Evolutionary conservation across 179 eudicot genomes (phyloP).

Genomic region (Drosera spatulata): DNA sequence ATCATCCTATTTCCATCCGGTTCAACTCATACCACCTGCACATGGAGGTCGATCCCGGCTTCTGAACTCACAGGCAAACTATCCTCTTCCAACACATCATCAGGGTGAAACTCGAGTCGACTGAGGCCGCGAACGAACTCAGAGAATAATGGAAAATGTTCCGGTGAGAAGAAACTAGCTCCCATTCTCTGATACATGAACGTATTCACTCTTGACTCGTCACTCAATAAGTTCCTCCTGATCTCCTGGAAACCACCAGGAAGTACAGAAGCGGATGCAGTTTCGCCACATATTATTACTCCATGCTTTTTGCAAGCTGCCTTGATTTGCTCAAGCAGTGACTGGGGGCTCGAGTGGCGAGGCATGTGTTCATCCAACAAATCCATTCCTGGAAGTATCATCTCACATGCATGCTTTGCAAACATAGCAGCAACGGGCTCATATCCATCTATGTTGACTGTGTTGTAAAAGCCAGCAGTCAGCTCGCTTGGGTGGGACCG

Average conservation of each 20-base stretch:
- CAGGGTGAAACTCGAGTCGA: conserved; percentile 23
- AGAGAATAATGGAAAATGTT: conserved; percentile 55
- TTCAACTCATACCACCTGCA: conserved; percentile 16
- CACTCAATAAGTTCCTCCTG: conserved; percentile 30
- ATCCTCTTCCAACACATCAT: conserved; percentile 28
- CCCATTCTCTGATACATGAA: conserved; percentile 91
- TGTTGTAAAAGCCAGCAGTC: conserved; percentile 74
- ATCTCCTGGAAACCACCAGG: conserved; percentile 36
- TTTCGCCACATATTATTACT: conserved; percentile 51
- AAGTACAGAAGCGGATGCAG: conserved; percentile 24
- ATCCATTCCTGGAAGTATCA: conserved; percentile 71
- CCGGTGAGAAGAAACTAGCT: conserved; percentile 67
- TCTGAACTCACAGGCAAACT: conserved; percentile 5
- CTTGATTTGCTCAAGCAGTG: conserved; percentile 32
- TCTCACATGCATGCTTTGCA: conserved; percentile 35
- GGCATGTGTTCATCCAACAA: conserved; percentile 34
- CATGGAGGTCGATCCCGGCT: conserved; percentile 12
- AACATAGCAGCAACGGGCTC: conserved; percentile 40
- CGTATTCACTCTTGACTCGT: conserved; percentile 24
- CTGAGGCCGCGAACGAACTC: conserved; percentile 33
- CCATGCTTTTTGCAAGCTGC: conserved; percentile 35
- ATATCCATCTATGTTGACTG: conserved; percentile 54
- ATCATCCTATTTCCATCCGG: background rate
- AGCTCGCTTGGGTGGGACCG: conserved; percentile 72
- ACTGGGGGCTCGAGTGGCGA: conserved; percentile 38